Evolutionary conservation across 2,329 filamentous ascomycete species (phyloP), one percentile per base, ranked within the genome.

Genomic region (Botrytis deweyae): DNA sequence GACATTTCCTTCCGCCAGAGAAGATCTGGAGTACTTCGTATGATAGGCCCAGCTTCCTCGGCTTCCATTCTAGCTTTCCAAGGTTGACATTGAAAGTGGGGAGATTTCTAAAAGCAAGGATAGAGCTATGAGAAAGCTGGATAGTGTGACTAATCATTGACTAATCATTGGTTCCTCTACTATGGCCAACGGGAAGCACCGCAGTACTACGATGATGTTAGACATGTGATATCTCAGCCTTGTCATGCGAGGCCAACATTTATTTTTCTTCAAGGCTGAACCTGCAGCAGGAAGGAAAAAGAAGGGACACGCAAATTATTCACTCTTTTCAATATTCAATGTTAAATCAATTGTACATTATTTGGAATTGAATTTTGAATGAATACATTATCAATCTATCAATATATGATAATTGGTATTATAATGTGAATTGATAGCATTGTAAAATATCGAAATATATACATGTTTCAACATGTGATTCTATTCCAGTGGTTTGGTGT

Each of bases 151-250:
- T 4, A 2, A 33, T 33, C 18, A 33, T 46, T 33, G 58, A 46
- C 4, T 4, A 2, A 33, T 33, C n/a, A 33, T 46, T 55, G 65
- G 46, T 14, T 55, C 65, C 16, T 18, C 40, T 22, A 29, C 2
- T 12, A 9, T 1, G 40, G 33, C 64, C 33, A 67, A 52, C 25
- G 22, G 33, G 33, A 67, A n/a, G 20, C 18, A 36, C 42, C 63
- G 29, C 14, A n/a, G 22, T 9, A 18, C 52, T n/a, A 29, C 52
- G 2, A 18, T 55, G 4, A 55, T 16, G 6, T 5, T 1, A 55
- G 46, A 29, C 65, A 68, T 68, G 65, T 68, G 65, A 68, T 29
- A 55, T 55, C 18, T 68, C 65, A 68, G 65, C 46, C 65, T 55
- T 22, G 14, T 29, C 20, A 22, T 52, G 33, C 64, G 22, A 67